Evolutionary conservation across 78 protist genomes (phyloP), one percentile per base, ranked within the genome.

Genomic region (Dictyostelium citrinum): DNA sequence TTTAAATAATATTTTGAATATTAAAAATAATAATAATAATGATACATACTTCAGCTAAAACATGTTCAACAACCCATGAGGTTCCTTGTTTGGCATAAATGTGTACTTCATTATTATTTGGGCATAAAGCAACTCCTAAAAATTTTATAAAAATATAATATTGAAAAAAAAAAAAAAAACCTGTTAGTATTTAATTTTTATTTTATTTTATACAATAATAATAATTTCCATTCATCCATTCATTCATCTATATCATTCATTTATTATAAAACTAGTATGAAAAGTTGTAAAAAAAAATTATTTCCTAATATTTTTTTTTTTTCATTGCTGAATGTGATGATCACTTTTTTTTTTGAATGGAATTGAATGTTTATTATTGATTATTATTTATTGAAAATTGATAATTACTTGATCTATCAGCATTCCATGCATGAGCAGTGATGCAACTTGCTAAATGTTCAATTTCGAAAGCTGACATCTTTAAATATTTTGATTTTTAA

Each of bases 61-160:
- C 60, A 46, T 55, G 90, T 68, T 46, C 81, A 64, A 27, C 33
- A 80, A 58, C 84, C 76, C 84, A 94, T n/a, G 43, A 84, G 2
- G 76, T 81, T 51, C 96, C 93, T 43, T 64, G 43, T 49, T 64
- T 55, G 75, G 77, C 45, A 96, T 33, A 97, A 64, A 98, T 95
- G 83, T 75, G 90, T n/a, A 98, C 70, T 83, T 92, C 88, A 82
- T 90, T 84, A 70, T 55, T 83, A 90, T 98, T 97, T 41, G 99
- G 98, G 79, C 98, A 98, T 67, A 97, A 12, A n/a, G 99, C 99
- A 12, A 98, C 74, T 90, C 80, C 96, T 97, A 96, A 5, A 70
- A 37, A 12, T 49, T 49, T 49, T 2, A 55, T 20, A 55, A 67
- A 11, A 41, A 10, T 9, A 39, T 43, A 43, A 29, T 41, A 39